Base-by-base conservation (phyloP, 169 alveolate species). In the Cyclospora cayetanensis region DNA sequence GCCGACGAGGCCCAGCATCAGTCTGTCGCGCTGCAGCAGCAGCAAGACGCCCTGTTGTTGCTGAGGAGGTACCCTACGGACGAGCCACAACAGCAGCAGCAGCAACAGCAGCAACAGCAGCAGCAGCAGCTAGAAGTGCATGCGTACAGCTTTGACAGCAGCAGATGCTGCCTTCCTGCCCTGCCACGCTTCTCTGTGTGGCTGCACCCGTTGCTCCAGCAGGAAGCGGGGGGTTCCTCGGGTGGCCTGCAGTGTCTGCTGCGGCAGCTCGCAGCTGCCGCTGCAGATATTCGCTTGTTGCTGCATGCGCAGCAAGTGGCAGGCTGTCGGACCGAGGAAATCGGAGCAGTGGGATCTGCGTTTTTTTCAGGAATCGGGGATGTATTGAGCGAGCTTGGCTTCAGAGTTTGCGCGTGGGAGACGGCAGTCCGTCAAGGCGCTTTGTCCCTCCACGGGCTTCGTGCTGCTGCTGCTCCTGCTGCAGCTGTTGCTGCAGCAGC, bases 131-230 rank as follows among this genome's bases (percentile, higher is more conserved):
- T 55, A 31, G 35, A 55, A 11, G 25, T 25, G 70, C 70, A 55
- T 55, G 35, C 70, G 3, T 55, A 55, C 25, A 31, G 25, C 25
- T n/a, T 55, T n/a, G 12, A 55, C 70, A 55, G 70, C 70, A 55
- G 70, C 70, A 55, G 70, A 55, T 55, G 70, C 70, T 4, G 5
- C 5, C 12, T 55, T 4, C 70, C 70, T 2, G 35, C 70, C 25
- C 25, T 55, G 70, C 70, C 70, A 4, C 3, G 35, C 2, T 55
- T 55, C 25, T 55, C 70, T 55, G 70, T 65, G 37, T 65, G 29
- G 76, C 76, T 65, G 76, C 37, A 22, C 39, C 76, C 37, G 76
- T 41, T 65, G 76, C 76, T 65, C 43, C 76, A 65, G 76, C 41
- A n/a, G 12, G 41, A 25, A 15, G 22, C 7, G 22, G n/a, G n/a